Percentiles rank a stretch among this genome's conserved stretches.
Evolutionary conservation across 1,284 basidiomycete species (phyloP).

Genomic region (Apiotrichum gamsii): DNA sequence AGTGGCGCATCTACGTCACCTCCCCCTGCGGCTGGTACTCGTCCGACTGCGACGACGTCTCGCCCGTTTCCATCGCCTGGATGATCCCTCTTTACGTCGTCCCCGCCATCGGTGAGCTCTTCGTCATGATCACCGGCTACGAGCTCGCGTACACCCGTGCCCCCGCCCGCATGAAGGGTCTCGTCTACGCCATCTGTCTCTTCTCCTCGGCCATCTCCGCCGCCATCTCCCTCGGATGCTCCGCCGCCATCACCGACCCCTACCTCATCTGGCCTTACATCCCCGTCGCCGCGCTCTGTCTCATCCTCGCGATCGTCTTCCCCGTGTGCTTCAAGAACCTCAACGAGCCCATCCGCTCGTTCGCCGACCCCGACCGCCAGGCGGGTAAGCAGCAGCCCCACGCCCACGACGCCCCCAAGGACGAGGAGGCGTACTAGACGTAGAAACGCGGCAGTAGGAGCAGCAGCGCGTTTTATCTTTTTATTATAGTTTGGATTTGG

Average conservation of each 20-base stretch:
- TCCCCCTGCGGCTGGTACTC: conserved; percentile 48
- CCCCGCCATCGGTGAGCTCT: conserved; percentile 51
- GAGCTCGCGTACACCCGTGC: conserved; percentile 51
- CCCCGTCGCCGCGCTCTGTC: conserved; percentile 40
- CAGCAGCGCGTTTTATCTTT: too few species aligned
- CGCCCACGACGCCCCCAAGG: neutral
- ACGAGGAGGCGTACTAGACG: neutral
- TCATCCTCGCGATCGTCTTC: conserved; percentile 25
- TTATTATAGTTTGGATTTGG: too few species aligned
- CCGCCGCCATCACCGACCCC: conserved; percentile 45
- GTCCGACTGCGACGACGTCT: conserved; percentile 34
- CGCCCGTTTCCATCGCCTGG: conserved; percentile 38
- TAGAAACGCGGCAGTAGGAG: too few species aligned
- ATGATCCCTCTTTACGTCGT: conserved; percentile 48
- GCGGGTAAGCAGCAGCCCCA: conserved; percentile 29
- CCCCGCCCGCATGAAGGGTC: conserved; percentile 47
- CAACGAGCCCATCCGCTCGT: conserved; percentile 33
- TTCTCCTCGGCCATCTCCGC: conserved; percentile 50
- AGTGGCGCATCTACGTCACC: conserved; percentile 50
- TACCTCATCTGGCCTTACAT: conserved; percentile 49
- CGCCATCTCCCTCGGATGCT: conserved; percentile 43
- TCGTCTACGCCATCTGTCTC: conserved; percentile 46
- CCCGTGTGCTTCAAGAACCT: conserved; percentile 23
- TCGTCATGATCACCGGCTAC: conserved; percentile 51
- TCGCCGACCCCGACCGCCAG: conserved; percentile 35